Base-by-base conservation (phyloP, 805 yeast genomes). In the Monosporozyma siamensis region DNA sequence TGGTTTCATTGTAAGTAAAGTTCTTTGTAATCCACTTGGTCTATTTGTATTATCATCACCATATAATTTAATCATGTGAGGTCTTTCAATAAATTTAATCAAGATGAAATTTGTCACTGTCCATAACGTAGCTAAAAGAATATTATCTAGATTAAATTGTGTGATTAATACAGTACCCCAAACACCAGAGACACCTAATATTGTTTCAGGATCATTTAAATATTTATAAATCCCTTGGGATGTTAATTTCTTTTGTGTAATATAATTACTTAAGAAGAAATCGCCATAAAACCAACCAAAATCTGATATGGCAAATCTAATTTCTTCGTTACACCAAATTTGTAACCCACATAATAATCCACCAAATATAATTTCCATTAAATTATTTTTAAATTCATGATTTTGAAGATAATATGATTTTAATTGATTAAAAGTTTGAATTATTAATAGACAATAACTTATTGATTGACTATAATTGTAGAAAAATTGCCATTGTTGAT, bases 211-310 rank as follows among this genome's bases (percentile, higher is more conserved):
- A 54, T 84, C 82, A 58, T 84, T 84, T 56, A 84, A 69, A 59
- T 82, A 84, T 50, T 90, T 74, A 57, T 84, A 84, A 31, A 84
- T 83, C 39, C 95, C 95, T 26, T 84, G 82, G 48, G 80, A 80
- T 0, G 89, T 78, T 50, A 84, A 67, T 48, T 68, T 68, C 6
- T 73, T 63, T 43, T 67, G 68, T 20, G 67, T 67, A 17, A 70
- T 64, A 15, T 72, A 66, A 41, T 70, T 73, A 29, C 82, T 77
- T 44, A 82, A 65, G 61, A 83, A 84, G 62, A 84, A 84, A 59
- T 84, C 95, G 44, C 95, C 94, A 59, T 80, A 84, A 54, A 83
- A 84, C 92, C 92, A 84, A n/a, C 94, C 92, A 61, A 80, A 82
- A 47, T 81, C 82, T 2, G 90, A 90, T 49, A 84, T 77, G 39